Base-by-base conservation (phyloP, 1,284 basidiomycete genomes). In the Leccinum insolens region DNA sequence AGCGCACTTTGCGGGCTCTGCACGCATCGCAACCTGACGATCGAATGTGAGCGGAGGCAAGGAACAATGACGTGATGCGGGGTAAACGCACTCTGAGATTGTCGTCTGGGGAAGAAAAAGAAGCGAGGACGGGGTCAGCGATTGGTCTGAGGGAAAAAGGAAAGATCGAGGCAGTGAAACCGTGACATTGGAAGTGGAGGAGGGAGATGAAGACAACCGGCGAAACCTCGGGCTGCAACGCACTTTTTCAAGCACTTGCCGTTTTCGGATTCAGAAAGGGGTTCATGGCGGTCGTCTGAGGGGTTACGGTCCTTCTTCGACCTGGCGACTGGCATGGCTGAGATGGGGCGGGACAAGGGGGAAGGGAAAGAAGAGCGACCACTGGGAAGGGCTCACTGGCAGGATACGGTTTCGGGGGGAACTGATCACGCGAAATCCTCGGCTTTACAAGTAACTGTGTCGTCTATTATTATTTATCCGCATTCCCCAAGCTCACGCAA, bases 1-100 rank as follows among this genome's bases (percentile, higher is more conserved):
- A 94, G 61, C 91, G 86, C 63, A 94, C 92, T 78, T 94, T 94
- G 78, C 92, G 89, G 15, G 92, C 91, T 73, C 91, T 84, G 79
- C 92, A 94, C 63, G 92, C 92, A 81, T 94, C 92, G 79, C 92
- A 94, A 77, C 92, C 92, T 93, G 74, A 64, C 70, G 68, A 25
- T 61, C 71, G 65, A 63, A 25, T 59, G 49, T 75, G 12, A 70
- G 70, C 67, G 61, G 64, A 65, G 49, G 49, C 55, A 25, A 64
- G 31, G 68, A 67, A 60, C 22, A 66, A 63, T 67, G 65, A 62
- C 67, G 49, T 65, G 67, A 68, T 66, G 69, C 52, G 67, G 64
- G 67, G 69, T 68, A 65, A 61, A 82, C 86, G 71, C 72, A 91
- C 91, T 92, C 79, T 93, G 90, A 67, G 89, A 91, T 83, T 93